Evolutionary conservation across 2,329 filamentous ascomycete species (phyloP).

Genomic region (Nakataea oryzae): DNA sequence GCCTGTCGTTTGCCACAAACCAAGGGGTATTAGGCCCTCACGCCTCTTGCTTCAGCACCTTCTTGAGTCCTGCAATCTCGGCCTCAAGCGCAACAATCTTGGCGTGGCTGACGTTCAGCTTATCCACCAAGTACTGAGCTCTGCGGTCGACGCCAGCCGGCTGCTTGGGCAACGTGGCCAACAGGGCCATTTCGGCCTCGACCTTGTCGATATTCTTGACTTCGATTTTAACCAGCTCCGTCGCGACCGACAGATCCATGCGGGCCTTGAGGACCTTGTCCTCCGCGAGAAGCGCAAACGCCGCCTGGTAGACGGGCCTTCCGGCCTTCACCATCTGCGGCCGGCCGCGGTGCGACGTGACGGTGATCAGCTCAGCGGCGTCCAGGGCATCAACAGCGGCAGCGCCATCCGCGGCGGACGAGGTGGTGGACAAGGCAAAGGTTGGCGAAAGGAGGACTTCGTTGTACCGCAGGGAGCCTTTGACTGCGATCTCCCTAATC

Average conservation of each 20-base stretch:
- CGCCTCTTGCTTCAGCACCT: slow-evolving; percentile 40
- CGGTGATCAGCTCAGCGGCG: slow-evolving; percentile 74
- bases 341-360: slow-evolving; percentile 63
- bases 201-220: slow-evolving; percentile 65
- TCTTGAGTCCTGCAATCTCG: slow-evolving; percentile 63
- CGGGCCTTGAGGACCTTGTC: slow-evolving; percentile 65
- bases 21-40: no score
- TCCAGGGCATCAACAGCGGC: slow-evolving; percentile 69
- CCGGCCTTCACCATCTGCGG: slow-evolving; percentile 70
- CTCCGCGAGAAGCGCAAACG: slow-evolving; percentile 61
- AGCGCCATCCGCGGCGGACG: slow-evolving; percentile 52
- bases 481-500: slow-evolving; percentile 65
- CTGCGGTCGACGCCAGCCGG: slow-evolving; percentile 57
- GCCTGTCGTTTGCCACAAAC: no score
- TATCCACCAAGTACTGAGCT: slow-evolving; percentile 61
- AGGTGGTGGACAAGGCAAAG: slow-evolving; percentile 49
- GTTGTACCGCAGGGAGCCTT: slow-evolving; percentile 68
- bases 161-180: slow-evolving; percentile 62
- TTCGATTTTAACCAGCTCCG: slow-evolving; percentile 61
- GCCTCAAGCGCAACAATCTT: slow-evolving; percentile 66
- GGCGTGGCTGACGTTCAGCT: slow-evolving; percentile 62
- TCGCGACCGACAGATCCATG: slow-evolving; percentile 61
- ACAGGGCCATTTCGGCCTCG: slow-evolving; percentile 62
- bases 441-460: slow-evolving; percentile 69
- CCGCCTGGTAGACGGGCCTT: slow-evolving; percentile 76